Percentiles rank a stretch among this genome's conserved stretches.
phyloP scores from a whole-genome alignment of 2,329 filamentous ascomycete species.

The Penicillium sp. region DNA sequence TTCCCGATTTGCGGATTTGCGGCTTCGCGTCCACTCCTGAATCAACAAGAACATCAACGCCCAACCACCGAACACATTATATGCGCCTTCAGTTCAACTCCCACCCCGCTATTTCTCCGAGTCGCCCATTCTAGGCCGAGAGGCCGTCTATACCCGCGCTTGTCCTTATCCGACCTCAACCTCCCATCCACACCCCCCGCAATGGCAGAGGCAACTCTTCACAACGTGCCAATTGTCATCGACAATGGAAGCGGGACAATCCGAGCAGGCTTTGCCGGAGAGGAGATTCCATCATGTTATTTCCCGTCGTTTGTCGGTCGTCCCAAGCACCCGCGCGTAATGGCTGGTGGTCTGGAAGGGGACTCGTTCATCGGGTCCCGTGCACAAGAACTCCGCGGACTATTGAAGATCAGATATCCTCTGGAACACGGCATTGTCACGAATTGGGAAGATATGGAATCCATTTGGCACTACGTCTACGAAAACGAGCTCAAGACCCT shows the following conservation, averaged over 20 bases:
- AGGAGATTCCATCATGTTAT: constrained; percentile 92
- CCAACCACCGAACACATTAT: constrained; percentile 9
- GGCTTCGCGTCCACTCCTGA: constrained; percentile 18
- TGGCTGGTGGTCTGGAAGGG: constrained; percentile 94
- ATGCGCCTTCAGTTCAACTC: constrained; percentile 10
- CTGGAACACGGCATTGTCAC: constrained; percentile 97
- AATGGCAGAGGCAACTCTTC: constrained; percentile 68
- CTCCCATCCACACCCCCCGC: constrained; percentile 20
- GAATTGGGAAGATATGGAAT: constrained; percentile 99
- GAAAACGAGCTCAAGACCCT: constrained; percentile 92
- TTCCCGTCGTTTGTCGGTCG: constrained; percentile 97
- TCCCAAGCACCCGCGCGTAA: constrained; percentile 89
- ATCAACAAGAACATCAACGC: constrained; percentile 10
- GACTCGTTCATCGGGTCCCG: constrained; percentile 95
- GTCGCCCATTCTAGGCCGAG: constrained; percentile 25
- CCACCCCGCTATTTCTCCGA: constrained; percentile 8
- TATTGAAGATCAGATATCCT: constrained; percentile 94
- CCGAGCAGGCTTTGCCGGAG: constrained; percentile 91
- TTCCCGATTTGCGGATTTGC: constrained; percentile 28
- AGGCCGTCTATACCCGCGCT: constrained; percentile 28
- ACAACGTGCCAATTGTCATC: constrained; percentile 97
- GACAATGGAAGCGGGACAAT: constrained; percentile 99
- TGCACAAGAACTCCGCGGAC: constrained; percentile 82
- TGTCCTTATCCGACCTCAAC: constrained; percentile 15
- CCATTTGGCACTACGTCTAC: constrained; percentile 98